Evolutionary conservation across 139 green algal species (phyloP), one percentile per base, ranked within the genome.

Genomic region (Picochlorum sp.): DNA sequence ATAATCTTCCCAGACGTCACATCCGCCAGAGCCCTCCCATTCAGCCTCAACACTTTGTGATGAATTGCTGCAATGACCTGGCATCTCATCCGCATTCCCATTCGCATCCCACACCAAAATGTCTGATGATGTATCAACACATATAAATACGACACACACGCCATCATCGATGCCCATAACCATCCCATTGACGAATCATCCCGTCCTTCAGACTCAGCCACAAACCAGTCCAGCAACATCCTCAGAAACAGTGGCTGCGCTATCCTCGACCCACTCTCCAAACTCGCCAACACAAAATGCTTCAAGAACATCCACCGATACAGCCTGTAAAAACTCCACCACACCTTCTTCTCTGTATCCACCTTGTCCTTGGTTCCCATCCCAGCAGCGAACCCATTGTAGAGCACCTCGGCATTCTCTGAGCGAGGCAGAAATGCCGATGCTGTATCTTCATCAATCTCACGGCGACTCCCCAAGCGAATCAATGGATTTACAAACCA

Each of bases 71-170:
- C 49, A 6, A 78, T 76, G 20, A 73, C 58, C 56, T 76, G 70
- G 64, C 85, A 80, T 3, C 84, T 78, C 80, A 86, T 85, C 20
- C 69, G 72, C 82, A 90, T 91, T 47, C 88, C 16, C 24, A 38
- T 23, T 14, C 14, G 15, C 30, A 52, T 24, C 23, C 54, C 76
- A 49, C 64, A 82, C 79, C 76, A 92, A 68, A 89, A 92, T 30
- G 85, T 66, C 72, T 88, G 84, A 73, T 95, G 88, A 74, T 93
- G 86, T 23, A 89, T 60, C 7, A 90, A 14, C 4, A 66, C 61
- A 65, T 88, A 81, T 30, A 63, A 21, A 20, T 83, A 83, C 30
- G 73, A 72, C 30, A 74, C 69, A 23, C 61, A 15, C 18, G 65
- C 79, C 50, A 92, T 66, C 24, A 75, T 69, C 21, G 72, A 56